phyloP scores from a whole-genome alignment of 306 rosid species.

The Ormosia emarginata region DNA sequence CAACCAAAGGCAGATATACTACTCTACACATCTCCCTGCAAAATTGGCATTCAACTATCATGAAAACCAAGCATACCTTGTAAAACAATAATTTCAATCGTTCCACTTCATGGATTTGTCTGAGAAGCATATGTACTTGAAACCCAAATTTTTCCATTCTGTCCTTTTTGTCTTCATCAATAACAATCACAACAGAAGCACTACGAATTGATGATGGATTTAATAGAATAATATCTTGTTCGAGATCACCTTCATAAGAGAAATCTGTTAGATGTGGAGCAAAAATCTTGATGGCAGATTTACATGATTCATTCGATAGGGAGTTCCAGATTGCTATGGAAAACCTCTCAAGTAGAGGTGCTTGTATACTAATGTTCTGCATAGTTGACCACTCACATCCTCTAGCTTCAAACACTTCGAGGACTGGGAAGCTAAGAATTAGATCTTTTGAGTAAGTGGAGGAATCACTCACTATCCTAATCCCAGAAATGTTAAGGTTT shows the following conservation, averaged over 20 bases:
- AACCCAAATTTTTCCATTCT: neutral
- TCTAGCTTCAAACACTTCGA: slow-evolving; percentile 33
- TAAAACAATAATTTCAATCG: slow-evolving; percentile 17
- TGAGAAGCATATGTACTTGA: slow-evolving; percentile 1
- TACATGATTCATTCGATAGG: slow-evolving; percentile 4
- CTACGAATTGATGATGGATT: neutral
- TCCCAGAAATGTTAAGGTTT: slow-evolving; percentile 22
- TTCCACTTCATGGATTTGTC: slow-evolving; percentile 23
- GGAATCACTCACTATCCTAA: slow-evolving; percentile 17
- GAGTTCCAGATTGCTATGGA: slow-evolving; percentile 21
- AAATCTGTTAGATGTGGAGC: slow-evolving; percentile 10
- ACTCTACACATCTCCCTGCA: no score
- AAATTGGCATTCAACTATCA: no score
- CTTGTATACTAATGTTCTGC: slow-evolving; percentile 6
- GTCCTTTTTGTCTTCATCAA: slow-evolving; percentile 8
- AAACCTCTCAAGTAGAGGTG: slow-evolving; percentile 19
- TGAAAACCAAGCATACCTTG: slow-evolving; percentile 17
- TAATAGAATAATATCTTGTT: neutral
- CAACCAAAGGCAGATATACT: no score
- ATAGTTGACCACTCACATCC: slow-evolving; percentile 12
- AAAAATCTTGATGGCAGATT: slow-evolving; percentile 1
- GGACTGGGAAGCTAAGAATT: slow-evolving; percentile 20
- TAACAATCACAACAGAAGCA: slow-evolving; percentile 21
- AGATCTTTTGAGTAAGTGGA: slow-evolving; percentile 1
- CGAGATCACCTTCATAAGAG: slow-evolving; percentile 25